Conservation (phyloP, 306 rosid genomes). For the Argentina anserina region DNA sequence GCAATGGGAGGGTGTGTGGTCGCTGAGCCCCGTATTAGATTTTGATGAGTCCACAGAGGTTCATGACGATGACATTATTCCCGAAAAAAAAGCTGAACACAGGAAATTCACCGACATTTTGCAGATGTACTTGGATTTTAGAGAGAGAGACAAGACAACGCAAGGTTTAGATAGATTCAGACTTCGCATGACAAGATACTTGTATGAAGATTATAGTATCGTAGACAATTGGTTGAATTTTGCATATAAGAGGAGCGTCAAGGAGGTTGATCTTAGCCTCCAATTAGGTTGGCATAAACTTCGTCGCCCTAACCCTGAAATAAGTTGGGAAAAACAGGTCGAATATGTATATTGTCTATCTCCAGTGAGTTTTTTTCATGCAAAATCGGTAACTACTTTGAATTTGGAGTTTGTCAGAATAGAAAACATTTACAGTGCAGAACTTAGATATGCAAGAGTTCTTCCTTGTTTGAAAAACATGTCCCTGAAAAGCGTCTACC, state of each 20-base stretch:
- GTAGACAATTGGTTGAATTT: not conserved
- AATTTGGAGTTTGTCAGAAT: not conserved
- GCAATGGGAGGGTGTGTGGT: not conserved
- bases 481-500: not conserved
- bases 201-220: not conserved
- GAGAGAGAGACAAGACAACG: not conserved
- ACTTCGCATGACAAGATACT: not conserved
- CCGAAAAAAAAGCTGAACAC: not conserved
- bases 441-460: not conserved
- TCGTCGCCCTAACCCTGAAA: fast-evolving
- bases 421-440: not conserved
- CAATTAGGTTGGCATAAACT: too few species aligned
- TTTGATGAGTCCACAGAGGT: not conserved
- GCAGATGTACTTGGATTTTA: not conserved
- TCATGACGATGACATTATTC: too few species aligned
- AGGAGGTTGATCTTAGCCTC: not conserved
- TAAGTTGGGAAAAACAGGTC: too few species aligned
- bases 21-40: not conserved
- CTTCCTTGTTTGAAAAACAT: not conserved
- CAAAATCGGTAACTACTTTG: not conserved
- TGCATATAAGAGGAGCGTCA: not conserved
- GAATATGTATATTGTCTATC: not conserved
- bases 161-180: not conserved
- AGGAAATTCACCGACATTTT: not conserved
- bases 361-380: not conserved